Percentiles rank a stretch among this genome's conserved stretches.
phyloP scores from a whole-genome alignment of 164 flowering plant genomes.

The Chimonanthus praecox region DNA sequence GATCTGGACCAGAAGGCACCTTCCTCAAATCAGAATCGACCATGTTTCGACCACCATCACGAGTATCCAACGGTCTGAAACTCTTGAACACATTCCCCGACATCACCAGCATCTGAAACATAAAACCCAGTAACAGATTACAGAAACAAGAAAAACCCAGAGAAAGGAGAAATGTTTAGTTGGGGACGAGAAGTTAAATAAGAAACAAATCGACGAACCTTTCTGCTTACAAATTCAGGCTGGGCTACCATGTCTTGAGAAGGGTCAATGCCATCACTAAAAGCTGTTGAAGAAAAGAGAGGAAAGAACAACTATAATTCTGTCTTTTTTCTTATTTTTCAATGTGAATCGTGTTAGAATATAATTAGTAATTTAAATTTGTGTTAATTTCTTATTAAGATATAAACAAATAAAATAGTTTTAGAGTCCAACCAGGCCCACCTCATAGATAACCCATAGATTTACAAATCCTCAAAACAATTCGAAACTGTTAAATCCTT shows the following conservation, averaged over 20 bases:
- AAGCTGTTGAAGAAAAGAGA: background rate
- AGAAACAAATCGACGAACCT: background rate
- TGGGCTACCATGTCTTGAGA: background rate
- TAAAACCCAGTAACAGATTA: background rate
- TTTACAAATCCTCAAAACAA: no score
- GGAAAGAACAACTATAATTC: background rate
- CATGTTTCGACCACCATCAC: background rate
- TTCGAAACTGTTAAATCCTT: no score
- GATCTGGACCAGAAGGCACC: slow-evolving; percentile 10
- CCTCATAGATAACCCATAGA: no score
- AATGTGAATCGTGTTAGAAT: no score
- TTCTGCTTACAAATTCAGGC: background rate
- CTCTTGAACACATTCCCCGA: background rate
- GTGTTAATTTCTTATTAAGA: no score
- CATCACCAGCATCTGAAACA: background rate
- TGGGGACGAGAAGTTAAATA: background rate
- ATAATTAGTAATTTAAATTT: no score
- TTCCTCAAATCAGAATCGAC: background rate
- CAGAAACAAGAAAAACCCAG: background rate
- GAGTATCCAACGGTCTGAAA: background rate
- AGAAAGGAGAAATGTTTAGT: background rate
- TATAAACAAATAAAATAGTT: no score
- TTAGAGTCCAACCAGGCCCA: background rate
- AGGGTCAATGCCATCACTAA: background rate
- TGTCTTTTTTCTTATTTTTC: background rate